phyloP scores from a whole-genome alignment of 345 rosid genomes.

The Odontarrhena argentea region DNA sequence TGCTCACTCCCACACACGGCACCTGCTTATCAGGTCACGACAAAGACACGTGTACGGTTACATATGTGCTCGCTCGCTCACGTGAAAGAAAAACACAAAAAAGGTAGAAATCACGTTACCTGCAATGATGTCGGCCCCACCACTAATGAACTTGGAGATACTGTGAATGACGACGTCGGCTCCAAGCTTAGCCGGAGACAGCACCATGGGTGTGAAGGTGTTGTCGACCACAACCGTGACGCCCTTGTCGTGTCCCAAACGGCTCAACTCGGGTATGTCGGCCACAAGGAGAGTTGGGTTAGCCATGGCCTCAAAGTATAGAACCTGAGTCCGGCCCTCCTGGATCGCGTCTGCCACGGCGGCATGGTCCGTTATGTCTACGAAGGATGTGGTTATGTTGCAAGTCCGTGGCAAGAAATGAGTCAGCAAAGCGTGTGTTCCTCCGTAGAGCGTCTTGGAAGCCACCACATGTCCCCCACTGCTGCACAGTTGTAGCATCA shows the following conservation, averaged over 20 bases:
- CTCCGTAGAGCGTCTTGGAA: constrained; percentile 74
- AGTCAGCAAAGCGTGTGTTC: constrained; percentile 85
- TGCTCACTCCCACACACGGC: constrained; percentile 87
- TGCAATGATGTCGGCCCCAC: constrained; percentile 95
- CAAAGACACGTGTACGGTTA: constrained; percentile 43
- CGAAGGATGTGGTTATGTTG: constrained; percentile 86
- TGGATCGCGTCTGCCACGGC: constrained; percentile 63
- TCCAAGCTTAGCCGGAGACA: constrained; percentile 88
- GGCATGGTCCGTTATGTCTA: constrained; percentile 61
- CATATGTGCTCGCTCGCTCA: background rate
- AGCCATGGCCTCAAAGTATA: constrained; percentile 84
- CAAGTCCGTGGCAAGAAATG: constrained; percentile 83
- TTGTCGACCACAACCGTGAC: constrained; percentile 83
- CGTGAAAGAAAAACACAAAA: constrained; percentile 20
- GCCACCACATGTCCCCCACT: constrained; percentile 98
- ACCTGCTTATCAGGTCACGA: constrained; percentile 46
- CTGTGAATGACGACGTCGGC: constrained; percentile 95
- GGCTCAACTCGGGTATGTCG: constrained; percentile 72
- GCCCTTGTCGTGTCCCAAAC: constrained; percentile 80
- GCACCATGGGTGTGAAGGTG: constrained; percentile 88
- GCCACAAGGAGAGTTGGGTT: constrained; percentile 88
- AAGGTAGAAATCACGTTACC: constrained; percentile 48
- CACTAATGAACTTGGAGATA: constrained; percentile 91
- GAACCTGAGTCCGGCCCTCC: constrained; percentile 67
- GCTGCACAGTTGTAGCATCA: constrained; percentile 85